Base-by-base conservation (phyloP, 2,329 filamentous ascomycete genomes). In the Aspergillus fumigatiaffinis region DNA sequence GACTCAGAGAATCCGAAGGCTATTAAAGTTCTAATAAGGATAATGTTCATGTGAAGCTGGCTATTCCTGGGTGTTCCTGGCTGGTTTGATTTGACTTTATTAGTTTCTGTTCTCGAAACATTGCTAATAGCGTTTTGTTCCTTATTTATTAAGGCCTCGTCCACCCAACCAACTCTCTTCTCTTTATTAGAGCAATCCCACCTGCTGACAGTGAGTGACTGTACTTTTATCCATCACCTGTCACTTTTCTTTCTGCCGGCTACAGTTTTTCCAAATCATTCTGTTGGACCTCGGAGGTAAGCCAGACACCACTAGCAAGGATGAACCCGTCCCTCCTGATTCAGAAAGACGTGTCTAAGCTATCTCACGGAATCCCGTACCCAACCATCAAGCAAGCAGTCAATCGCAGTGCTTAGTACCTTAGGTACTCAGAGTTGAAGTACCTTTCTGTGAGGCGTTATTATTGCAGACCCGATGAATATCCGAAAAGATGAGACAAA, bases 401-500 rank as follows among this genome's bases (percentile, higher is more conserved):
- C 41, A 12, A 42, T n/a, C 41, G 2, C 10, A 9, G 32, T 38
- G 32, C 14, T 38, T 17, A 38, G 5, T 7, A 35, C 32, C 14
- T 35, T 35, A 35, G 32, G 14, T 38, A 17, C 32, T 38, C 32
- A 38, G 32, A 38, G 14, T 38, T 38, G 32, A 38, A 7, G 32
- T 38, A 38, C 32, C 14, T n/a, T 17, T 38, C 32, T 6, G 32
- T 14, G 32, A 38, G 32, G 32, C 14, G 14, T 35, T 7, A 38
- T 38, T n/a, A 17, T 38, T 38, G 5, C 32, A 38, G 32, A 7
- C 14, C 14, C 6, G 32, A 38, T 38, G 32, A 38, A 35, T 50
- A 58, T 56, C 55, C 54, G 55, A 53, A 56, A 62, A 60, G 58
- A 58, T 53, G 53, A 54, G 47, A 51, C 41, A 54, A 56, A 35